Percentiles rank a stretch among this genome's conserved stretches.
These are phyloP conservation scores for Termitomyces heimii DNA, from an alignment of 768 basidiomycete genomes.

Conservation along the genomic window DNA sequence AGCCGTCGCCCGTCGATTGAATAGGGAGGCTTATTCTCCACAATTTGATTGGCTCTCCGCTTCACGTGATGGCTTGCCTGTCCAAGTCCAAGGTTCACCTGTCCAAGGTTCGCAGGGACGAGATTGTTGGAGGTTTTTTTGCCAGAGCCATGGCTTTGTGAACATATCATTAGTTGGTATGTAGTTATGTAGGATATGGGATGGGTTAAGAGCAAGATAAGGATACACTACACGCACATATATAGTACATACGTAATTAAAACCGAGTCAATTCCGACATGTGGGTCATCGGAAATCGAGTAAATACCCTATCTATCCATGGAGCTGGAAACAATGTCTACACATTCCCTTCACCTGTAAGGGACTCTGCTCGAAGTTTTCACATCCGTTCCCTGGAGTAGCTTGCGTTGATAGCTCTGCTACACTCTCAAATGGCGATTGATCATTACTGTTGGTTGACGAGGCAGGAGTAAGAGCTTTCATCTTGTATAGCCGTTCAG, in stretches of 20 bases:
- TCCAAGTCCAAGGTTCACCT: no score
- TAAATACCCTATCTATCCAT: slow-evolving; percentile 18
- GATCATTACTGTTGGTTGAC: slow-evolving; percentile 34
- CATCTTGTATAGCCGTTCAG: slow-evolving; percentile 31
- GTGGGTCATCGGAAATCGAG: not conserved
- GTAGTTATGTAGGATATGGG: not conserved
- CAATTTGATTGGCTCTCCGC: slow-evolving; percentile 10
- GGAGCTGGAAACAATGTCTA: slow-evolving; percentile 58
- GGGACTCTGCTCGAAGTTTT: slow-evolving; percentile 58
- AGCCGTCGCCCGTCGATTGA: not conserved
- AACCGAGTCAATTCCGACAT: not conserved
- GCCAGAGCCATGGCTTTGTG: not conserved
- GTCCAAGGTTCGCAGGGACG: no score
- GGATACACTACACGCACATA: slow-evolving; percentile 3
- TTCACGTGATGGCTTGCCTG: slow-evolving; percentile 6
- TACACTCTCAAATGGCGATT: slow-evolving; percentile 64
- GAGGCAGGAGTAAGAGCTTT: slow-evolving; percentile 24
- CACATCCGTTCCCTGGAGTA: slow-evolving; percentile 29
- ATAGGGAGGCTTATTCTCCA: slow-evolving; percentile 5
- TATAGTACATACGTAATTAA: slow-evolving; percentile 6
- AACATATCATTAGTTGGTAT: not conserved
- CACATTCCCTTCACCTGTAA: slow-evolving; percentile 63
- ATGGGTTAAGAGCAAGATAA: not conserved
- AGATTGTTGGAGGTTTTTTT: not conserved
- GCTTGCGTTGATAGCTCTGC: slow-evolving; percentile 33